phyloP scores from a whole-genome alignment of 2,329 filamentous ascomycete genomes.

The Ophiostoma piceae region DNA sequence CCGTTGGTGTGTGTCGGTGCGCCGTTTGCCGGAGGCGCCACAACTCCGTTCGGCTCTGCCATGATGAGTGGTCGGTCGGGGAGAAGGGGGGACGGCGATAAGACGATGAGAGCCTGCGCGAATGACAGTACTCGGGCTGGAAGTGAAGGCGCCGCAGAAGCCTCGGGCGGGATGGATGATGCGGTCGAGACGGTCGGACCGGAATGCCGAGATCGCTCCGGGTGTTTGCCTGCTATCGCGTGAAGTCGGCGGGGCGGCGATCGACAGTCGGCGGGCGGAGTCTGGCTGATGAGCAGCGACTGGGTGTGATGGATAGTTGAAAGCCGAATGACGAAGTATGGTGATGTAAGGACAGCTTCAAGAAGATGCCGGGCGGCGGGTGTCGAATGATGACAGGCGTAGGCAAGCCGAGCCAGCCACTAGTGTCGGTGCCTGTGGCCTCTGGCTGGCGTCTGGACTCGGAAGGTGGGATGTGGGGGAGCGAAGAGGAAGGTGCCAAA shows the following conservation, averaged over 20 bases:
- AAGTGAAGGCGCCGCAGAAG: neutral
- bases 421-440: constrained; percentile 4
- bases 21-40: neutral
- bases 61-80: neutral
- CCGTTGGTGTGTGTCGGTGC: neutral
- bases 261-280: neutral
- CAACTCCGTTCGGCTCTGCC: neutral
- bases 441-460: neutral
- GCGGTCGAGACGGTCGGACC: neutral
- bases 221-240: neutral
- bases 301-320: neutral
- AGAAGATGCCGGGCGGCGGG: neutral
- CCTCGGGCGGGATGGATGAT: neutral
- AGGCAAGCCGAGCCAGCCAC: neutral
- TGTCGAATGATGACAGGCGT: constrained; percentile 1
- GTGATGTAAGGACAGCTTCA: neutral
- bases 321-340: neutral
- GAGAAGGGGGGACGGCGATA: neutral
- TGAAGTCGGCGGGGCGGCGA: constrained; percentile 2
- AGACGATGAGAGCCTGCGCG: neutral
- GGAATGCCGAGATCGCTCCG: constrained; percentile 9
- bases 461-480: constrained; percentile 13
- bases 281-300: neutral
- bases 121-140: neutral
- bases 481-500: constrained; percentile 6